Percentiles rank a stretch among this genome's conserved stretches.
These are phyloP conservation scores for Aspergillus diversus DNA, from an alignment of 495 filamentous ascomycete species.

Conservation along the genomic window DNA sequence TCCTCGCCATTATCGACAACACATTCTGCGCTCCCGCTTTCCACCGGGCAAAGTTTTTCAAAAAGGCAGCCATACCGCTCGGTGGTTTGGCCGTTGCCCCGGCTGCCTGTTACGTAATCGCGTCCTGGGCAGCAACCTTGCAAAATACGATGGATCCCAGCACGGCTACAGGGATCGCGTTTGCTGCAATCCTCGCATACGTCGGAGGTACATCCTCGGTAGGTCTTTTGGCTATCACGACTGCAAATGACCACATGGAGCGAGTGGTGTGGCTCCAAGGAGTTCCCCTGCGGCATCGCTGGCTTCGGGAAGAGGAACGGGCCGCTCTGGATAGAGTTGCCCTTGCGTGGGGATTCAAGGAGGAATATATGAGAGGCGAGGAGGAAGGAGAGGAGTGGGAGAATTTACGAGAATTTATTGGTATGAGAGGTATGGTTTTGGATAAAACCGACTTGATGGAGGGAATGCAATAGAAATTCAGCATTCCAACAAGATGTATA, in stretches of 20 bases:
- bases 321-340: slow-evolving; percentile 87
- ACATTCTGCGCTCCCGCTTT: slow-evolving; percentile 77
- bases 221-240: slow-evolving; percentile 81
- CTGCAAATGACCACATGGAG: slow-evolving; percentile 91
- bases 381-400: slow-evolving; percentile 93
- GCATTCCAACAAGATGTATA: neutral
- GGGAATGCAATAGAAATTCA: slow-evolving; percentile 71
- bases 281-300: slow-evolving; percentile 78
- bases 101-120: slow-evolving; percentile 68
- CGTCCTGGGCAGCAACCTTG: slow-evolving; percentile 55
- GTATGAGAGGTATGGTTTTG: slow-evolving; percentile 81
- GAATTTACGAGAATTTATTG: slow-evolving; percentile 76
- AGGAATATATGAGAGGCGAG: slow-evolving; percentile 76
- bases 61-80: slow-evolving; percentile 52
- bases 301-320: slow-evolving; percentile 90
- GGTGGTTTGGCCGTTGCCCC: slow-evolving; percentile 63
- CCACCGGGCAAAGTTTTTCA: slow-evolving; percentile 64
- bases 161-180: slow-evolving; percentile 74
- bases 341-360: slow-evolving; percentile 85
- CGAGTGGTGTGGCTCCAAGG: slow-evolving; percentile 86
- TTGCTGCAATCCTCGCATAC: slow-evolving; percentile 81
- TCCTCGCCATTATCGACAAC: slow-evolving; percentile 78
- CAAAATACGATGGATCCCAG: slow-evolving; percentile 73
- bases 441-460: slow-evolving; percentile 87
- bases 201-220: slow-evolving; percentile 75